Evolutionary conservation across 2,329 filamentous ascomycete species (phyloP).

Genomic region (Nemania bipapillata): DNA sequence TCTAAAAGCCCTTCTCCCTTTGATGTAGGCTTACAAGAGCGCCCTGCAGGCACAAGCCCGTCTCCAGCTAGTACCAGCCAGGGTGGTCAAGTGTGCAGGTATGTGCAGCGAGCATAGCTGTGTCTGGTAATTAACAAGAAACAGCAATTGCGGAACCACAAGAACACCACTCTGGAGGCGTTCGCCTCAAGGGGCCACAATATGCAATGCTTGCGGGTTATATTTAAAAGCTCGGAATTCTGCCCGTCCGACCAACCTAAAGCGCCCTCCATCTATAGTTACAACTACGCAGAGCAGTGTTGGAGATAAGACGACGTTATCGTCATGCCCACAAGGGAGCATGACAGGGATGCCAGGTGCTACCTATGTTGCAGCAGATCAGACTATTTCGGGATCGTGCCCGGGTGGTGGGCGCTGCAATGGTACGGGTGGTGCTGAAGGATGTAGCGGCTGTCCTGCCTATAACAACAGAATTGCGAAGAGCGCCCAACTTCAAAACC

Average conservation of each 20-base stretch:
- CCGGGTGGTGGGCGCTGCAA: conserved; percentile 95
- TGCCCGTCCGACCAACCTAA: conserved; percentile 87
- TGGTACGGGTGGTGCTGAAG: conserved; percentile 92
- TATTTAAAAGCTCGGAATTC: conserved; percentile 95
- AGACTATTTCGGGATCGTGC: conserved; percentile 84
- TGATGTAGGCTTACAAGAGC: conserved; percentile 43
- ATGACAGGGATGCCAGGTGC: conserved; percentile 61
- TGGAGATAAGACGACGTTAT: conserved; percentile 55
- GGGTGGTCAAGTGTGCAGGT: conserved; percentile 52
- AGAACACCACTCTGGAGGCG: conserved; percentile 94
- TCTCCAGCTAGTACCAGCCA: conserved; percentile 39
- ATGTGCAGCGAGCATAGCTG: conserved; percentile 30
- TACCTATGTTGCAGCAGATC: conserved; percentile 81
- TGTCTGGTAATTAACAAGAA: conserved; percentile 18
- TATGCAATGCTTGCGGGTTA: conserved; percentile 96
- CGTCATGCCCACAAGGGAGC: conserved; percentile 55
- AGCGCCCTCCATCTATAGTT: conserved; percentile 72
- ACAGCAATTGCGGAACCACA: conserved; percentile 92
- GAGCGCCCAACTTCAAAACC: conserved; percentile 73
- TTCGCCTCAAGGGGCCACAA: conserved; percentile 90
- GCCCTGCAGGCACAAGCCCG: conserved; percentile 33
- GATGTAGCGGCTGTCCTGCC: conserved; percentile 93
- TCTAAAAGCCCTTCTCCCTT: conserved; percentile 51
- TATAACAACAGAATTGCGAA: conserved; percentile 98
- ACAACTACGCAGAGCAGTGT: conserved; percentile 58